Percentiles rank a stretch among this genome's conserved stretches.
phyloP scores from a whole-genome alignment of 1,139 yeast species.

The Scheffersomyces insectosa region DNA sequence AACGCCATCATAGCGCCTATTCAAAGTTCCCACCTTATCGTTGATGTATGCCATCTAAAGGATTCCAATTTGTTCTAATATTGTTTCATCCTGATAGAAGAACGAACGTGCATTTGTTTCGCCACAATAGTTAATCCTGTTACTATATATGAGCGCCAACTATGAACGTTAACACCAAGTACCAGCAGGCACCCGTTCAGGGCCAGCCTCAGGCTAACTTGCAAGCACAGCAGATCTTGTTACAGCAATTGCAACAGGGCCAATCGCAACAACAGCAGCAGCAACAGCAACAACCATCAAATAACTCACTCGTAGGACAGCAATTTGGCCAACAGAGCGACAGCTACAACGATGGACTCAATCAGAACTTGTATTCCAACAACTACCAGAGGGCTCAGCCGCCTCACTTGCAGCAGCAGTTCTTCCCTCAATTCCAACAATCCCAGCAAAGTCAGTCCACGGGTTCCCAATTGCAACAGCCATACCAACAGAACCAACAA shows the following conservation, averaged over 20 bases:
- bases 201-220: slow-evolving; percentile 30
- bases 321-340: slow-evolving; percentile 26
- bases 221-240: slow-evolving; percentile 47
- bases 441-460: slow-evolving; percentile 11
- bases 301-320: slow-evolving; percentile 14
- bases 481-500: slow-evolving; percentile 5
- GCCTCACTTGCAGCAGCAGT: slow-evolving; percentile 24
- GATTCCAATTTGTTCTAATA: no score
- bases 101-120: no score
- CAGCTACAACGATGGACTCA: slow-evolving; percentile 27
- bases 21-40: no score
- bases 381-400: slow-evolving; percentile 31
- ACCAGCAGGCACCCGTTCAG: slow-evolving; percentile 31
- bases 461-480: slow-evolving; percentile 10
- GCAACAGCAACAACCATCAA: slow-evolving; percentile 15
- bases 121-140: no score
- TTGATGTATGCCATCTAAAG: no score
- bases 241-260: slow-evolving; percentile 48
- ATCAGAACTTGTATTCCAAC: slow-evolving; percentile 37
- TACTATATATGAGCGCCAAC: no score
- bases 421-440: slow-evolving; percentile 30
- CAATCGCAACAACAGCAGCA: slow-evolving; percentile 19
- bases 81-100: no score
- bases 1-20: no score
- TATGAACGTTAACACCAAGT: slow-evolving; percentile 34